phyloP scores from a whole-genome alignment of 768 basidiomycete species.

The Boletus reticuloceps region DNA sequence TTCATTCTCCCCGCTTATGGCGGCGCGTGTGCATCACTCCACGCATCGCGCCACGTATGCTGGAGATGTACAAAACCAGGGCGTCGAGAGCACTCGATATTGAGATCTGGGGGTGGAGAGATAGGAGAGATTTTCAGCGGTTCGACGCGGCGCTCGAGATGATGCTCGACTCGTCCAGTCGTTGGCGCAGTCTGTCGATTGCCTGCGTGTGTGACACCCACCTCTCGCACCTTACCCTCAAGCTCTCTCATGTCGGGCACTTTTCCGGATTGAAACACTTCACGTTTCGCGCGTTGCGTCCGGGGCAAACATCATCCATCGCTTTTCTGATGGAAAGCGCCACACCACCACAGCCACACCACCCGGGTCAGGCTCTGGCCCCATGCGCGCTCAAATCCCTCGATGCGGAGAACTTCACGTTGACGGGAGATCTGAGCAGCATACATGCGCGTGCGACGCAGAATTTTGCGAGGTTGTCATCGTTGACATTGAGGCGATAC shows the following conservation, averaged over 20 bases:
- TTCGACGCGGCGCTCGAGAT: slow-evolving; percentile 26
- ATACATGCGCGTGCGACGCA: slow-evolving; percentile 14
- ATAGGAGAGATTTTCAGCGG: slow-evolving; percentile 30
- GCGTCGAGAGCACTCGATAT: slow-evolving; percentile 26
- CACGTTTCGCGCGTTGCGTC: slow-evolving; percentile 28
- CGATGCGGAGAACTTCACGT: slow-evolving; percentile 28
- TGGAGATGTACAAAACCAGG: slow-evolving; percentile 26
- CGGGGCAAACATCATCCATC: slow-evolving; percentile 28
- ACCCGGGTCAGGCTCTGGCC: not conserved
- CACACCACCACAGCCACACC: slow-evolving; percentile 1
- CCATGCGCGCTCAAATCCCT: slow-evolving; percentile 23
- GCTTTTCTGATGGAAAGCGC: slow-evolving; percentile 23
- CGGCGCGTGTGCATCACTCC: slow-evolving; percentile 27
- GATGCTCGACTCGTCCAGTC: slow-evolving; percentile 25
- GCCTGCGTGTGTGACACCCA: slow-evolving; percentile 27
- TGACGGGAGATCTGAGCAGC: slow-evolving; percentile 18
- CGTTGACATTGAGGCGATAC: slow-evolving; percentile 28
- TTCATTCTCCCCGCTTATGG: slow-evolving; percentile 32
- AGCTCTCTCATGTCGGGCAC: slow-evolving; percentile 17
- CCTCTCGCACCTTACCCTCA: slow-evolving; percentile 28
- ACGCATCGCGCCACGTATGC: slow-evolving; percentile 12
- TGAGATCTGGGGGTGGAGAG: slow-evolving; percentile 28
- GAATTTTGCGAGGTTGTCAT: slow-evolving; percentile 21
- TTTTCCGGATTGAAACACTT: slow-evolving; percentile 28
- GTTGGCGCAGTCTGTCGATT: slow-evolving; percentile 30